Base-by-base conservation (phyloP, 208 protist genomes). In the Trypanosoma boissoni region DNA sequence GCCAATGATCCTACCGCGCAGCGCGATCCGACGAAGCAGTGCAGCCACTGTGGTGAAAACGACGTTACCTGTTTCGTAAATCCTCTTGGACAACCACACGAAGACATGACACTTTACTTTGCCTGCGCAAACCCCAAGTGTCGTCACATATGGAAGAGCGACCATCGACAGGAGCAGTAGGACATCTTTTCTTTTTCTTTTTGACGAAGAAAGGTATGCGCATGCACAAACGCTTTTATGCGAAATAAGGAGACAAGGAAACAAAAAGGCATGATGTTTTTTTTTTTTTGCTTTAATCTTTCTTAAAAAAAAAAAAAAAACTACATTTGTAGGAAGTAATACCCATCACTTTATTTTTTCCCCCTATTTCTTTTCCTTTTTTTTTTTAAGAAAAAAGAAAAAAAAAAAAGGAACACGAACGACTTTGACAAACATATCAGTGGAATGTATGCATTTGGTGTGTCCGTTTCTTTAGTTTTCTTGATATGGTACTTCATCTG, bases 81-180 rank as follows among this genome's bases (percentile, higher is more conserved):
- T 57, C 90, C 90, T 10, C 75, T 96, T 14, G 90, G 84, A 0
- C 82, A 88, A 48, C 83, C 84, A 0, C 83, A 92, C 49, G 90
- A 96, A 59, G 90, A 94, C 58, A 93, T 96, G 86, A 92, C 86
- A 18, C 74, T 92, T 21, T 93, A 88, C 68, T 93, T 94, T 63
- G 90, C 84, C 32, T 96, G 90, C 50, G 78, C 90, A 2, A 88
- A 93, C 49, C 80, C 69, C 3, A 76, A 64, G 42, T 96, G 90
- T 60, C 75, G 83, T 2, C 64, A 92, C 44, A 86, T 94, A 16
- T 96, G 84, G 88, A 95, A 88, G 68, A 80, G 81, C 28, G 71
- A 80, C 16, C 70, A 77, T 27, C 71, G 72, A 18, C 64, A 83
- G 55, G 74, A 84, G 23, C 64, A 78, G 27, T 81, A 80, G 27